Evolutionary conservation across 2,329 filamentous ascomycete genomes (phyloP), one percentile per base, ranked within the genome.

Genomic region (Chaetothyriales sp.): DNA sequence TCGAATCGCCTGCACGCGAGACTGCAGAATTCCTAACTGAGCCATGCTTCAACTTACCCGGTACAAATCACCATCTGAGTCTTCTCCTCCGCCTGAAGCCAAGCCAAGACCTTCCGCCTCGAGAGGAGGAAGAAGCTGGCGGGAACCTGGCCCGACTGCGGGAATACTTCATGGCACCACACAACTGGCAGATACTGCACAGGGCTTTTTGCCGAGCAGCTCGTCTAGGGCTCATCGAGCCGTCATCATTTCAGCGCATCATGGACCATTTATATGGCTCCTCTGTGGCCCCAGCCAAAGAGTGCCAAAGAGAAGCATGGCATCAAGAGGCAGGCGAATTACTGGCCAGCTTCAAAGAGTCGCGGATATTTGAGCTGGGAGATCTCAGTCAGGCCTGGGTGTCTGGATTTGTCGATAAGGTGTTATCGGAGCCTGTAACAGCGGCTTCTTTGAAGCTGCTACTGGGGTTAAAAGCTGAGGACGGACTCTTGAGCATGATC

Each of bases 11-110:
- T n/a, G 50, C 26, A 10, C 32, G 49, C 10, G 51, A 57, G 20
- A 51, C 59, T 25, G 51, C 53, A 15, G 46, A 51, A 9, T 57
- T 54, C 46, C 50, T 60, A 9, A 48, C 49, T 26, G 58, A 59
- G 28, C 58, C 58, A 9, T 48, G 25, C 10, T 55, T 57, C 44
- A 56, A 60, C 47, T 54, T 54, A 19, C 36, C 54, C 1, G 57
- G 55, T 5, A 50, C 54, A 39, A 55, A 55, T 26, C 54, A 49
- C 9, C 49, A 54, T 50, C 49, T 44, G 32, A 39, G 5, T 15
- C 9, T 39, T 39, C 10, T 39, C 32, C 12, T 39, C 10, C 2
- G 32, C 32, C 32, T 39, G 32, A 39, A 39, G 12, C 32, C 12
- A 39, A 39, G 3, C 32, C 32, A 39, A 39, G 32, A 39, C 32